Evolutionary conservation across 2,329 filamentous ascomycete genomes (phyloP).

Genomic region (Neobulgaria alba): DNA sequence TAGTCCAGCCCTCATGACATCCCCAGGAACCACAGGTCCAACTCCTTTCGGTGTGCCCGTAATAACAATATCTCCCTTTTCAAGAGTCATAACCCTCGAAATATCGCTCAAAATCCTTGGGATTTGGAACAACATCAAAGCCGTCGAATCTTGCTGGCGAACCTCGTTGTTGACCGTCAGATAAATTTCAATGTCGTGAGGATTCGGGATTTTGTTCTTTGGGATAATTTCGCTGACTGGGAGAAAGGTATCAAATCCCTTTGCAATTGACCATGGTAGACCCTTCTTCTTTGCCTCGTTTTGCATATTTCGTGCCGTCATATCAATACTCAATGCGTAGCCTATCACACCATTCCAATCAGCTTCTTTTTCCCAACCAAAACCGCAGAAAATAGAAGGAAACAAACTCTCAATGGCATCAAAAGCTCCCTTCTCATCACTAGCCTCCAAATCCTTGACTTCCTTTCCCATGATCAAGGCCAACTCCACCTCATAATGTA

Average conservation of each 20-base stretch:
- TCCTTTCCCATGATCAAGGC: constrained; percentile 80
- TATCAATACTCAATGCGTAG: constrained; percentile 89
- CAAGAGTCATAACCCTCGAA: constrained; percentile 86
- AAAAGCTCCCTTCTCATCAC: constrained; percentile 67
- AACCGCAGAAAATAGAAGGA: not conserved
- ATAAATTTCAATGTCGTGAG: constrained; percentile 80
- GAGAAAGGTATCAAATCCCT: constrained; percentile 96
- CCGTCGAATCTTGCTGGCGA: constrained; percentile 81
- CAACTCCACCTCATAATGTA: constrained; percentile 95
- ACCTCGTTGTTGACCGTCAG: constrained; percentile 73
- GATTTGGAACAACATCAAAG: constrained; percentile 88
- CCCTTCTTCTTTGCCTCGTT: constrained; percentile 96
- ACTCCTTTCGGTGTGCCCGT: constrained; percentile 98
- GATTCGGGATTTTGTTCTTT: constrained; percentile 73
- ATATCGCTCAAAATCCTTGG: constrained; percentile 84
- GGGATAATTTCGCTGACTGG: constrained; percentile 76
- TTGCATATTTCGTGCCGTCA: constrained; percentile 93
- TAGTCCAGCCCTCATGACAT: constrained; percentile 79
- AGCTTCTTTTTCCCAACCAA: constrained; percentile 30
- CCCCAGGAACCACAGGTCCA: constrained; percentile 73
- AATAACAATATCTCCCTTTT: constrained; percentile 84
- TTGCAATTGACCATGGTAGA: constrained; percentile 90
- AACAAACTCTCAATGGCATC: constrained; percentile 69
- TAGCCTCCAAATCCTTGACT: constrained; percentile 63
- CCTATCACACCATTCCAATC: no score